Evolutionary conservation across 2,329 filamentous ascomycete genomes (phyloP), one percentile per base, ranked within the genome.

Genomic region (Colletotrichum sansevieriae): DNA sequence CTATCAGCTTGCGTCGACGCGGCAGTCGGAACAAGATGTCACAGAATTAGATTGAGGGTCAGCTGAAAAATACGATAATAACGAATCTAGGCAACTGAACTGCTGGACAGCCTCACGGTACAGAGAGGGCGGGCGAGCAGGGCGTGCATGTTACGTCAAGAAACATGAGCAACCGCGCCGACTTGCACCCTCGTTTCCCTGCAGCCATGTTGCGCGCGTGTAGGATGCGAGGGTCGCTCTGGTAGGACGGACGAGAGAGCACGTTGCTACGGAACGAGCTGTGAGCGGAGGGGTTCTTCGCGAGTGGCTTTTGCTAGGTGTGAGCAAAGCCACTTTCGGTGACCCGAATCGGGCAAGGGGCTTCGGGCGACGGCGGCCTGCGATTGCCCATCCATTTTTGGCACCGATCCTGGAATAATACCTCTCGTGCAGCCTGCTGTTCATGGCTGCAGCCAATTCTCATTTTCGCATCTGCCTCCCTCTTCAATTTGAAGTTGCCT

Each of bases 281-380:
- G 57, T 20, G 29, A 57, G 52, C 18, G 46, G 29, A 22, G 18
- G 35, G 35, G 35, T 41, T 37, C 20, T 37, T 46, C 4, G 18
- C 37, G 33, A 41, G 39, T 46, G 41, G 49, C 49, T 37, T 20
- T 15, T 52, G 10, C 33, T 25, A 35, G 52, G 61, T 25, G 62
- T 56, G 25, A 66, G 66, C 41, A 33, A 57, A 69, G 66, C 62
- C 66, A 69, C 66, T n/a, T 35, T 69, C 66, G 66, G 66, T 69
- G 62, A 56, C 66, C 62, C 12, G 57, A 69, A 60, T 52, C 29
- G 66, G 66, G 29, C 49, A 65, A 51, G 33, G 39, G 33, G 61
- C 41, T 65, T 47, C 39, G 47, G 39, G 43, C 46, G 20, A 65
- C 35, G 20, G 39, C 25, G 39, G 57, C 43, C 56, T 43, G 51